These are phyloP conservation scores for Nyctanthes arbortristis DNA, from an alignment of 257 asterid genomes.

Conservation along the genomic window DNA sequence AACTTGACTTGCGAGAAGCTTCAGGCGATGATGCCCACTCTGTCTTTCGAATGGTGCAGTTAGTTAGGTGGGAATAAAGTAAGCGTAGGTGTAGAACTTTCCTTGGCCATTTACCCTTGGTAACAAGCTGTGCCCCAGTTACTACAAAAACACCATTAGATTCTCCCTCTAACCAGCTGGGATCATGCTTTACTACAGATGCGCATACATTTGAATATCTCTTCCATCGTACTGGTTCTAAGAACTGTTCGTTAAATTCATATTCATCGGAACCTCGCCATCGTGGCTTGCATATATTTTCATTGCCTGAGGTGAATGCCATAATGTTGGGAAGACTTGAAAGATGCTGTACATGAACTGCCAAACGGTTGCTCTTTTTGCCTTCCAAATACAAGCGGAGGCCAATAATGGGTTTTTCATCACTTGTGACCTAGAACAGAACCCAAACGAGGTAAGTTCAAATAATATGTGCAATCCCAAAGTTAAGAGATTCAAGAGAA, in stretches of 20 bases:
- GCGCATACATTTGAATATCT: conserved; percentile 78
- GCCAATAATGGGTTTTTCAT: conserved; percentile 77
- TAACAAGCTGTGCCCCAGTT: conserved; percentile 84
- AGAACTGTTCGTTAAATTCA: conserved; percentile 58
- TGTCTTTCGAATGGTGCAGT: conserved; percentile 72
- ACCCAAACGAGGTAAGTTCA: conserved; percentile 11
- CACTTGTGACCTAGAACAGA: conserved; percentile 67
- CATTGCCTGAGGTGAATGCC: conserved; percentile 38
- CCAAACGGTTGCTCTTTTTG: conserved; percentile 78
- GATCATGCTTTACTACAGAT: conserved; percentile 71
- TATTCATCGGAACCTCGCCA: conserved; percentile 97
- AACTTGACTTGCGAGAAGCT: conserved; percentile 61
- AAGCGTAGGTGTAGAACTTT: conserved; percentile 88
- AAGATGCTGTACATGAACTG: conserved; percentile 88
- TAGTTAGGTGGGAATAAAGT: conserved; percentile 69
- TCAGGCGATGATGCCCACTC: conserved; percentile 95
- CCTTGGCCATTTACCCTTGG: conserved; percentile 87
- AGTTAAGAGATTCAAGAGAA: neutral
- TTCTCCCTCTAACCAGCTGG: conserved; percentile 61
- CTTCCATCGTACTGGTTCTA: conserved; percentile 88
- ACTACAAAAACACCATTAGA: conserved; percentile 70
- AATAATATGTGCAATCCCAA: conserved; percentile 4
- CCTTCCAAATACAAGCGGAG: conserved; percentile 91
- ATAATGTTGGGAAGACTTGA: conserved; percentile 78
- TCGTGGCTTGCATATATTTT: conserved; percentile 34